phyloP scores from a whole-genome alignment of 2,329 filamentous ascomycete genomes.

The Penicillium fuscoglaucum region DNA sequence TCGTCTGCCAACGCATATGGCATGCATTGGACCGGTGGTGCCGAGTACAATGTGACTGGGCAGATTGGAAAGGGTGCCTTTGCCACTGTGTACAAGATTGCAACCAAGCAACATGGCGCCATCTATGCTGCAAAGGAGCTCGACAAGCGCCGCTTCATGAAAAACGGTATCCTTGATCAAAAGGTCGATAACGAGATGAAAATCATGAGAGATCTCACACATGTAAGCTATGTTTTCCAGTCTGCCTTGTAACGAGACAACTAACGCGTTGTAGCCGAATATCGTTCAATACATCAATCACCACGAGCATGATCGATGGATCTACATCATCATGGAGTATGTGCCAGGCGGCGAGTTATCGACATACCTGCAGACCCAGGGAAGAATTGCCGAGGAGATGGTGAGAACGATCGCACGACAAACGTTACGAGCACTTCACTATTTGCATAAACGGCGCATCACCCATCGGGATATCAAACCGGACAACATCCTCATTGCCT shows the following conservation, averaged over 20 bases:
- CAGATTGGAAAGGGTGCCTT: slow-evolving; percentile 91
- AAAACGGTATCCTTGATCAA: slow-evolving; percentile 83
- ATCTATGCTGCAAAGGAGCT: slow-evolving; percentile 92
- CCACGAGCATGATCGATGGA: slow-evolving; percentile 73
- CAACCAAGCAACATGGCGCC: slow-evolving; percentile 77
- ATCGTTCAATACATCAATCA: slow-evolving; percentile 92
- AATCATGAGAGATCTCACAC: slow-evolving; percentile 83
- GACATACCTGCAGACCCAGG: slow-evolving; percentile 63
- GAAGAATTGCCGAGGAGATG: slow-evolving; percentile 64
- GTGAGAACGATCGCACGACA: slow-evolving; percentile 68
- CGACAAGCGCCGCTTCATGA: slow-evolving; percentile 89
- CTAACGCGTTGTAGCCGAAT: slow-evolving; percentile 60
- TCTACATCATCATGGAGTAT: slow-evolving; percentile 98
- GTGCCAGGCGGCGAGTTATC: slow-evolving; percentile 81
- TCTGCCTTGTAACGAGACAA: background rate
- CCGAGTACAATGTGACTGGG: slow-evolving; percentile 78
- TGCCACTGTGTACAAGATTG: slow-evolving; percentile 87
- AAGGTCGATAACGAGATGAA: slow-evolving; percentile 97
- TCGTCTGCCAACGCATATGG: slow-evolving; percentile 52
- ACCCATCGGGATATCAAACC: slow-evolving; percentile 99
- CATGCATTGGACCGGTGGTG: slow-evolving; percentile 79
- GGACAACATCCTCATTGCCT: slow-evolving; percentile 89
- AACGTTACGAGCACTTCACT: slow-evolving; percentile 77
- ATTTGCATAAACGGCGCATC: slow-evolving; percentile 83
- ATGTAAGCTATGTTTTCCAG: slow-evolving; percentile 58